Conservation (phyloP, 306 rosid species). For the Arachis stenosperma region DNA sequence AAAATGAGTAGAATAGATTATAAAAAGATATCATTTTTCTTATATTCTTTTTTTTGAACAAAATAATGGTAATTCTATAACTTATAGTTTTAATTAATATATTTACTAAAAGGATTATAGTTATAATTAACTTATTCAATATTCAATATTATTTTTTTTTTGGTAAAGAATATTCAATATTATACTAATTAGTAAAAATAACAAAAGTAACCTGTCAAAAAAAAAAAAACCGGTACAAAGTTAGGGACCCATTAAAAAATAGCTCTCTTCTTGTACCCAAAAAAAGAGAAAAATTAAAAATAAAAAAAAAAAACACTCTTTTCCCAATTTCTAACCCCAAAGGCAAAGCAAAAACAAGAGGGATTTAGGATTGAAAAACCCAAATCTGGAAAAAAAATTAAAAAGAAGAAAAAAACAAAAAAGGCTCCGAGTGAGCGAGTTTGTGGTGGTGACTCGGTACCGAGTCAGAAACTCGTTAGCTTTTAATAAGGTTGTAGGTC, state of each 20-base stretch:
- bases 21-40: neutral
- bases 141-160: no score
- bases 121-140: no score
- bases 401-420: no score
- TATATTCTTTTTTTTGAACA: neutral
- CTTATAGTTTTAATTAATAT: neutral
- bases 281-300: neutral
- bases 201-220: no score
- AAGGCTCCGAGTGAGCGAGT: neutral
- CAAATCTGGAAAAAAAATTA: neutral
- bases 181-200: no score
- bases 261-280: no score
- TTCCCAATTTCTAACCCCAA: neutral
- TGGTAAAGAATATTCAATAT: no score
- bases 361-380: neutral
- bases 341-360: neutral
- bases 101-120: neutral
- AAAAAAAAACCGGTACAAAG: neutral
- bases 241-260: no score
- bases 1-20: no score
- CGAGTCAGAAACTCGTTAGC: constrained; percentile 56
- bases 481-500: constrained; percentile 48
- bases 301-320: neutral
- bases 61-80: no score
- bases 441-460: constrained; percentile 43